Conservation (phyloP, 1,284 basidiomycete species). For the Ustilago loliicola region DNA sequence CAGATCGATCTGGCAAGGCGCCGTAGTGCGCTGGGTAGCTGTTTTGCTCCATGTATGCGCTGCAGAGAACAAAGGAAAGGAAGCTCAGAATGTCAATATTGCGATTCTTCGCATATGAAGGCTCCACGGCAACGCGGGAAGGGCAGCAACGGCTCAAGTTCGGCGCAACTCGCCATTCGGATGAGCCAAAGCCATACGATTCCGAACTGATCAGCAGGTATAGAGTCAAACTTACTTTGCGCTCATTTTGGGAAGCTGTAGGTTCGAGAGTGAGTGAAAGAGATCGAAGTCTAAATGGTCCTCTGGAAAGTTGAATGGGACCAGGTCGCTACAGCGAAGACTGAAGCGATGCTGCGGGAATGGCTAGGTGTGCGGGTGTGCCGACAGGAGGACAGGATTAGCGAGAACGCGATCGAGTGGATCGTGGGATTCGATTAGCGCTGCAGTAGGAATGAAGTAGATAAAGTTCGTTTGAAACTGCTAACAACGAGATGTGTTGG, state of each 20-base stretch:
- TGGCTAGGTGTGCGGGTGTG: background rate
- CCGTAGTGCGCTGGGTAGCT: slow-evolving; percentile 46
- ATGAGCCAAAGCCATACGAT: background rate
- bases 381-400: background rate
- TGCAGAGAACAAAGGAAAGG: background rate
- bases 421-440: background rate
- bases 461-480: background rate
- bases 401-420: background rate
- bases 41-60: slow-evolving; percentile 51
- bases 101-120: background rate
- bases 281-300: too few relatives aligned
- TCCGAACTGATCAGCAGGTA: background rate
- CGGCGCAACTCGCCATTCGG: background rate
- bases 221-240: slow-evolving; percentile 33
- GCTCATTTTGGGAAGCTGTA: slow-evolving; percentile 24
- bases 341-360: too few relatives aligned
- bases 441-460: background rate
- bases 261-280: background rate
- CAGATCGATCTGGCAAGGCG: slow-evolving; percentile 40
- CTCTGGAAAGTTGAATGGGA: too few relatives aligned
- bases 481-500: background rate
- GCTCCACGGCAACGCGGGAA: background rate
- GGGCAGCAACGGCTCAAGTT: slow-evolving; percentile 6
- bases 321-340: too few relatives aligned
- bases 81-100: slow-evolving; percentile 9